These are phyloP conservation scores for Tephrocybe sp. DNA, from an alignment of 768 basidiomycete species.

Conservation along the genomic window DNA sequence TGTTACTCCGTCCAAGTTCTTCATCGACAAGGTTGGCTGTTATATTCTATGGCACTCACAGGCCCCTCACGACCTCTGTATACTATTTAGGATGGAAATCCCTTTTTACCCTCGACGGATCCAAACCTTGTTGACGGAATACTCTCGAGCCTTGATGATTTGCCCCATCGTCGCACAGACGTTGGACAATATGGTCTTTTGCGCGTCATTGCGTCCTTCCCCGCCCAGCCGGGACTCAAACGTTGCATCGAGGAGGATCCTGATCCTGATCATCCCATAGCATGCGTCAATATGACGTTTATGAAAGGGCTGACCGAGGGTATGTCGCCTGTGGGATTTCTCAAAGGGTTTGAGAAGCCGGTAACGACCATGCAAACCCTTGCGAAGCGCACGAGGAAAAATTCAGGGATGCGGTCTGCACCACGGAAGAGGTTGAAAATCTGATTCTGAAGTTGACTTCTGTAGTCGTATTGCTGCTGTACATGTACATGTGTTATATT, in stretches of 20 bases:
- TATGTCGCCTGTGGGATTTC: conserved; percentile 34
- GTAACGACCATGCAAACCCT: conserved; percentile 1
- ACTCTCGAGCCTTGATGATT: conserved; percentile 19
- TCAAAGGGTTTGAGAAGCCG: conserved; percentile 28
- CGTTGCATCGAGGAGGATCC: conserved; percentile 38
- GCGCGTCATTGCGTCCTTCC: conserved; percentile 41
- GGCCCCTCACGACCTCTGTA: not conserved
- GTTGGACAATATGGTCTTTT: conserved; percentile 39
- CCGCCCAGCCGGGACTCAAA: conserved; percentile 36
- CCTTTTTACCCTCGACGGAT: conserved; percentile 31
- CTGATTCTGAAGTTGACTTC: too few species aligned
- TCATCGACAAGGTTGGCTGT: conserved; percentile 34
- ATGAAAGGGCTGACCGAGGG: conserved; percentile 36
- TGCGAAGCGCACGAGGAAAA: conserved; percentile 17
- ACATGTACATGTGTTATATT: too few species aligned
- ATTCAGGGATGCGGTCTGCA: conserved; percentile 7
- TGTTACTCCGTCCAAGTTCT: conserved; percentile 41
- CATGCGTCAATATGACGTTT: conserved; percentile 36
- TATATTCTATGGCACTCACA: not conserved
- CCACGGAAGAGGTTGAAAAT: conserved; percentile 18
- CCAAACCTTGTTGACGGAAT: conserved; percentile 29
- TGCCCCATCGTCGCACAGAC: conserved; percentile 34
- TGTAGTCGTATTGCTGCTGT: too few species aligned
- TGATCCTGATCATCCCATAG: conserved; percentile 39
- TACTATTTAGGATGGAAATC: conserved; percentile 34